A percentile compares a stretch with the other conserved stretches of the same genome.
Conservation (phyloP, 768 basidiomycete genomes). For the Floccularia luteovirens region DNA sequence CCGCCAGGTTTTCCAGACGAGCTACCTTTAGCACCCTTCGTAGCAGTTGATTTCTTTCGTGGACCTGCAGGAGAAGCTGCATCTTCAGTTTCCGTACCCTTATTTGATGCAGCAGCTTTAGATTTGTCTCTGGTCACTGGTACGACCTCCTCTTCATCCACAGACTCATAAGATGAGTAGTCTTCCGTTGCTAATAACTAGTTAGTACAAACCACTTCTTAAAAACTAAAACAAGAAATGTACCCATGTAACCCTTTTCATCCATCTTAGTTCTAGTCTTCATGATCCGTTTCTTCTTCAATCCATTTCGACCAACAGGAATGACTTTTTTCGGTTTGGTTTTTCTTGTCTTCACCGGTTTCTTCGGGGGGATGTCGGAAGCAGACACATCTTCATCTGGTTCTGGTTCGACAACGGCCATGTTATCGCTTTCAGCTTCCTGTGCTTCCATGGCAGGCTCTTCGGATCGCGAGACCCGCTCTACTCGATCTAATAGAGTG, state of each 20-base stretch:
- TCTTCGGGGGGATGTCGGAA: constrained; percentile 21
- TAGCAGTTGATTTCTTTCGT: constrained; percentile 8
- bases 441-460: constrained; percentile 16
- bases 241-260: constrained; percentile 71
- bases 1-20: constrained; percentile 9
- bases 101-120: constrained; percentile 9
- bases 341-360: constrained; percentile 26
- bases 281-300: constrained; percentile 63
- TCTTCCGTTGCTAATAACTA: constrained; percentile 56
- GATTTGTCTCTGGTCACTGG: constrained; percentile 13
- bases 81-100: constrained; percentile 11
- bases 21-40: constrained; percentile 13
- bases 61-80: constrained; percentile 3
- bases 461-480: constrained; percentile 16
- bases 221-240: constrained; percentile 12
- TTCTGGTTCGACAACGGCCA: constrained; percentile 17
- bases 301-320: constrained; percentile 73
- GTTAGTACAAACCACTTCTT: constrained; percentile 3
- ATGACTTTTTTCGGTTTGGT: constrained; percentile 47
- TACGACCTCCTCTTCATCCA: constrained; percentile 26
- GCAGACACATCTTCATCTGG: constrained; percentile 32
- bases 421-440: constrained; percentile 10
- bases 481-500: constrained; percentile 21
- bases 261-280: constrained; percentile 51
- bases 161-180: constrained; percentile 77